These are phyloP conservation scores for Calocera viscosa DNA, from an alignment of 768 basidiomycete genomes.

Conservation along the genomic window DNA sequence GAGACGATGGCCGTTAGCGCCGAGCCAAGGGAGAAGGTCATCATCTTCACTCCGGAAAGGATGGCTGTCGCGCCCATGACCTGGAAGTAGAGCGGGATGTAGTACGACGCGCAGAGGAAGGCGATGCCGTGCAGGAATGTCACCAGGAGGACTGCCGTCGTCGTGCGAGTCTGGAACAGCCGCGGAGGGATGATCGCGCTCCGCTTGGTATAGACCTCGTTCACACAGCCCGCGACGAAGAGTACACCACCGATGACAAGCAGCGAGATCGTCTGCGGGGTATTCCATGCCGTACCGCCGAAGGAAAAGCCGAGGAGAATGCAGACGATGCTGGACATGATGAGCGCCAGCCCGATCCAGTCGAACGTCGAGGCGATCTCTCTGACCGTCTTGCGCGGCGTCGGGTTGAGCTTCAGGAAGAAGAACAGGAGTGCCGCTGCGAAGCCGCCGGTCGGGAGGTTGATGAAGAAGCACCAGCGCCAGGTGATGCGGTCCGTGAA, in stretches of 20 bases:
- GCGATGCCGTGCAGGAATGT: slow-evolving; percentile 50
- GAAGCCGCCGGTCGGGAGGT: slow-evolving; percentile 60
- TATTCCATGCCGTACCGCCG: slow-evolving; percentile 49
- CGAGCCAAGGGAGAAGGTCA: slow-evolving; percentile 55
- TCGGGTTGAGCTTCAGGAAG: slow-evolving; percentile 65
- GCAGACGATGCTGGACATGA: slow-evolving; percentile 53
- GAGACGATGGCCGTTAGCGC: slow-evolving; percentile 42
- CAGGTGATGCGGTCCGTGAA: slow-evolving; percentile 65
- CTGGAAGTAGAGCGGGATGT: slow-evolving; percentile 69
- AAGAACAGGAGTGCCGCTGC: slow-evolving; percentile 50
- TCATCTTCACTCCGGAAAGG: slow-evolving; percentile 59
- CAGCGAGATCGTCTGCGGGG: slow-evolving; percentile 46
- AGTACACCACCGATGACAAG: slow-evolving; percentile 46
- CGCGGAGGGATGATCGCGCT: slow-evolving; percentile 65
- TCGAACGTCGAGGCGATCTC: slow-evolving; percentile 58
- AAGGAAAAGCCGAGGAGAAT: slow-evolving; percentile 62
- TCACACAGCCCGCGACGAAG: slow-evolving; percentile 40
- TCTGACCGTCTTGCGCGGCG: slow-evolving; percentile 42
- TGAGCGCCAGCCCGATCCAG: slow-evolving; percentile 50
- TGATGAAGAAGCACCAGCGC: slow-evolving; percentile 47
- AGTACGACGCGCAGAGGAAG: slow-evolving; percentile 49
- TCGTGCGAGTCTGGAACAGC: slow-evolving; percentile 71
- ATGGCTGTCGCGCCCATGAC: slow-evolving; percentile 65
- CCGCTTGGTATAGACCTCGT: slow-evolving; percentile 49
- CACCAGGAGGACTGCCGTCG: slow-evolving; percentile 43